These are phyloP conservation scores for Mortierella claussenii DNA, from an alignment of 192 early-diverging fungal species.

Conservation along the genomic window DNA sequence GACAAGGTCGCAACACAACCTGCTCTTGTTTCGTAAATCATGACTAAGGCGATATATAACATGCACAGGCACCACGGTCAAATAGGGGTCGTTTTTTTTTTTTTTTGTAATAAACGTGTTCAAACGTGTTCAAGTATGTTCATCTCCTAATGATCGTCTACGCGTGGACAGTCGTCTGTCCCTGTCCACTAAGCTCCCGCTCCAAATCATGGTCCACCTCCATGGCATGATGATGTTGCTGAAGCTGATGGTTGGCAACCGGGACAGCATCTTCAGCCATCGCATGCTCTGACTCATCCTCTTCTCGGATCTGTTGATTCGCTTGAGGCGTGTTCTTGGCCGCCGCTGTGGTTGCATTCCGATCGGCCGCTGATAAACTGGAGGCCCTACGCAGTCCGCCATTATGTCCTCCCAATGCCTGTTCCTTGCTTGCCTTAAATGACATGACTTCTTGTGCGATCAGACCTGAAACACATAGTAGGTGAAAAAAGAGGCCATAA, in stretches of 20 bases:
- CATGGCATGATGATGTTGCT: conserved; percentile 57
- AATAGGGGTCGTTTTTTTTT: too few relatives aligned
- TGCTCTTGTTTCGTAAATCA: too few relatives aligned
- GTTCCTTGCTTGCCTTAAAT: conserved; percentile 75
- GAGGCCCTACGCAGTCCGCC: conserved; percentile 19
- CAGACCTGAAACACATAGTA: conserved; percentile 57
- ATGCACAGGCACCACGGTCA: too few relatives aligned
- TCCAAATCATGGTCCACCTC: conserved; percentile 64
- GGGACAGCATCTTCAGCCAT: conserved; percentile 43
- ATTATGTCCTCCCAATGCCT: conserved; percentile 38
- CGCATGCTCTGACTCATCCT: conserved; percentile 53
- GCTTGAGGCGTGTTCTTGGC: conserved; percentile 53
- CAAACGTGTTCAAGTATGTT: too few relatives aligned
- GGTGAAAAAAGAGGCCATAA: too few relatives aligned
- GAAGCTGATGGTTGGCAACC: conserved; percentile 25
- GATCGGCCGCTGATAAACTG: conserved; percentile 60
- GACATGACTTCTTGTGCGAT: conserved; percentile 84
- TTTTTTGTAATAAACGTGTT: too few relatives aligned
- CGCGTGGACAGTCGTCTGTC: conserved; percentile 24
- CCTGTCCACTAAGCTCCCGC: conserved; percentile 60
- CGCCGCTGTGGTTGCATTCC: conserved; percentile 52
- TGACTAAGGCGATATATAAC: too few relatives aligned
- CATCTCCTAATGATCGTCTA: too few relatives aligned
- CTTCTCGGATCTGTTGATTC: conserved; percentile 51
- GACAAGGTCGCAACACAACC: too few relatives aligned